phyloP scores from a whole-genome alignment of 345 rosid genomes.

The Citrus sp. region DNA sequence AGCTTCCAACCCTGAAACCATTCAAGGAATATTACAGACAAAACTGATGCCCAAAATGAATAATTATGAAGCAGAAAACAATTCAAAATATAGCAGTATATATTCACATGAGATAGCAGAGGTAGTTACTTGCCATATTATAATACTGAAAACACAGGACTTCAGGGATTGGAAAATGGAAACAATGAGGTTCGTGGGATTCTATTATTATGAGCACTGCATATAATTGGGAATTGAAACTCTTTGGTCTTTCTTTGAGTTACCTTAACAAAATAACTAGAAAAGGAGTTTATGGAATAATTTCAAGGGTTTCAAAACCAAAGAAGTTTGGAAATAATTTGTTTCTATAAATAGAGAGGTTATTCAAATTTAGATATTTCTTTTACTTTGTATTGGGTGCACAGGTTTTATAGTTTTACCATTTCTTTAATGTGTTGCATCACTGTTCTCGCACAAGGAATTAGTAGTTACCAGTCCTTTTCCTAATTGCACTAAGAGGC shows the following conservation, averaged over 20 bases:
- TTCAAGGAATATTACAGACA: neutral
- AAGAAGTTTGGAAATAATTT: neutral
- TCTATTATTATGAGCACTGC: neutral
- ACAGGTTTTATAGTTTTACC: neutral
- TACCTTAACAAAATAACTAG: neutral
- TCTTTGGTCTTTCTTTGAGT: neutral
- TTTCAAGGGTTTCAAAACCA: neutral
- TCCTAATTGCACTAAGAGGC: neutral
- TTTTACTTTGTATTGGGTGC: neutral
- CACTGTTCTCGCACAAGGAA: neutral
- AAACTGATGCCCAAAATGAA: slow-evolving; percentile 2
- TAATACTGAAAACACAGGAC: neutral
- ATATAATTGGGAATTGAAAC: neutral
- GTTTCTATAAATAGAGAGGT: neutral
- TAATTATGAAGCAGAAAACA: slow-evolving; percentile 1
- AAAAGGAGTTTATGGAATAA: neutral
- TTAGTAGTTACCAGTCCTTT: neutral
- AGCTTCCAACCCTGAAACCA: slow-evolving; percentile 81
- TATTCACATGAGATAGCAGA: neutral
- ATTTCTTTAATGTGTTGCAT: neutral
- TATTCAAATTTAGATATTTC: neutral
- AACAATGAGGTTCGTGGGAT: neutral
- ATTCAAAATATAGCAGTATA: neutral
- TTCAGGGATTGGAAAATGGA: neutral
- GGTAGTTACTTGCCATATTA: neutral